Evolutionary conservation across 2,329 filamentous ascomycete species (phyloP).

Genomic region (Colletotrichum chlorophyti): DNA sequence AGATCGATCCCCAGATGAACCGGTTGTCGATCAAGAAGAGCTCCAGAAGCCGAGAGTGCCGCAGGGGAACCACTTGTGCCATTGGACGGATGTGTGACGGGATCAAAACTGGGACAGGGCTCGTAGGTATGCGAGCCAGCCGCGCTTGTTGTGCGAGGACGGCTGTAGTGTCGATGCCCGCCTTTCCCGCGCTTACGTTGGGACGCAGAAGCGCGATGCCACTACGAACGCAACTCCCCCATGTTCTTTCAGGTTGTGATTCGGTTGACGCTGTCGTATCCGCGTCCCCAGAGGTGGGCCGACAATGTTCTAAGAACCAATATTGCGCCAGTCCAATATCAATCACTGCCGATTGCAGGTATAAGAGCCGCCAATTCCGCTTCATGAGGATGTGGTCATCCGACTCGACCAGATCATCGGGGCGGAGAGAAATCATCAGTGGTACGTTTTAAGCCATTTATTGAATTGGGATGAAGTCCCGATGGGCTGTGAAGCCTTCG

Average conservation of each 20-base stretch:
- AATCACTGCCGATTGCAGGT: constrained; percentile 3
- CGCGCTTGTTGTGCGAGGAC: constrained; percentile 22
- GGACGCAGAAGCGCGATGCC: constrained; percentile 20
- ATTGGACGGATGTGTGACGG: constrained; percentile 4
- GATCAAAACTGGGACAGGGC: constrained; percentile 9
- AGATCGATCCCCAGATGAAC: constrained; percentile 26
- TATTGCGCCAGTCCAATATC: constrained; percentile 20
- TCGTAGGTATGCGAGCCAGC: not conserved
- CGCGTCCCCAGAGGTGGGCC: constrained; percentile 5
- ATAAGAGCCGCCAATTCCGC: not conserved
- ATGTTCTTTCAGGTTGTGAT: not conserved
- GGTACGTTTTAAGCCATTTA: constrained; percentile 8
- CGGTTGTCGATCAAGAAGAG: constrained; percentile 21
- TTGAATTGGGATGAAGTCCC: constrained; percentile 2
- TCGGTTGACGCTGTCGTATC: not conserved
- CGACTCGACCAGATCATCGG: constrained; percentile 18
- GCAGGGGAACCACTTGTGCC: constrained; percentile 18
- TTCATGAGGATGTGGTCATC: not conserved
- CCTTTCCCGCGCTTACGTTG: constrained; percentile 25
- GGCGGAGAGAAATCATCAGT: constrained; percentile 6
- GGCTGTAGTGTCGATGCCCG: constrained; percentile 2
- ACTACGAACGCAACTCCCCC: constrained; percentile 1
- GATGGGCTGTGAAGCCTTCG: not conserved
- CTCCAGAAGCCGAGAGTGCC: constrained; percentile 7
- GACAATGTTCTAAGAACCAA: constrained; percentile 9